Evolutionary conservation across 2,329 filamentous ascomycete species (phyloP).

Genomic region (Aspergillus fischeri): DNA sequence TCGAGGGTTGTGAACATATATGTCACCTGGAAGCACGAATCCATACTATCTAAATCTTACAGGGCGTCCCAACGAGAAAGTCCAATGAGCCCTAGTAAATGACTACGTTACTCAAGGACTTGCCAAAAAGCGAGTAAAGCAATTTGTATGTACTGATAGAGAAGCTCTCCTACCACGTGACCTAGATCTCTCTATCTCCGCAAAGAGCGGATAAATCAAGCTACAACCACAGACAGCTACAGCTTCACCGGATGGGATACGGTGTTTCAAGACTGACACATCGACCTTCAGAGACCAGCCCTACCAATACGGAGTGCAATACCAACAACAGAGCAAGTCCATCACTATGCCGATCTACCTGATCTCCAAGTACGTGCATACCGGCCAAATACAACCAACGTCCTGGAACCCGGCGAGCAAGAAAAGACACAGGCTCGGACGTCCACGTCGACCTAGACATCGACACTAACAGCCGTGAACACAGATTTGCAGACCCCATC

Average conservation of each 20-base stretch:
- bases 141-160: background rate
- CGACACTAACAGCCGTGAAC: conserved; percentile 1
- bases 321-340: background rate
- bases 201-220: too few relatives aligned
- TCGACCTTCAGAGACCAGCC: background rate
- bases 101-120: too few relatives aligned
- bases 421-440: background rate
- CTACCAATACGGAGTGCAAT: background rate
- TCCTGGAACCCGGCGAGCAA: background rate
- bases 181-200: background rate
- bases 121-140: too few relatives aligned
- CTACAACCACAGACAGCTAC: too few relatives aligned
- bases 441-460: conserved; percentile 1
- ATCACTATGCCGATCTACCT: conserved; percentile 30
- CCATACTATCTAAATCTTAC: too few relatives aligned
- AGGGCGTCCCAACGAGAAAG: too few relatives aligned
- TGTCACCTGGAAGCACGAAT: too few relatives aligned
- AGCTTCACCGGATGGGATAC: background rate
- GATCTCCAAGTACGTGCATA: conserved; percentile 36
- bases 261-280: background rate
- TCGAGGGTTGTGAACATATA: too few relatives aligned
- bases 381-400: background rate
- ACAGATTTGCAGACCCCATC: conserved; percentile 50
- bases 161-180: background rate
- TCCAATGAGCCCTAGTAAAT: too few relatives aligned